Base-by-base conservation (phyloP, 179 eudicot genomes). In the Dionaea muscipula region DNA sequence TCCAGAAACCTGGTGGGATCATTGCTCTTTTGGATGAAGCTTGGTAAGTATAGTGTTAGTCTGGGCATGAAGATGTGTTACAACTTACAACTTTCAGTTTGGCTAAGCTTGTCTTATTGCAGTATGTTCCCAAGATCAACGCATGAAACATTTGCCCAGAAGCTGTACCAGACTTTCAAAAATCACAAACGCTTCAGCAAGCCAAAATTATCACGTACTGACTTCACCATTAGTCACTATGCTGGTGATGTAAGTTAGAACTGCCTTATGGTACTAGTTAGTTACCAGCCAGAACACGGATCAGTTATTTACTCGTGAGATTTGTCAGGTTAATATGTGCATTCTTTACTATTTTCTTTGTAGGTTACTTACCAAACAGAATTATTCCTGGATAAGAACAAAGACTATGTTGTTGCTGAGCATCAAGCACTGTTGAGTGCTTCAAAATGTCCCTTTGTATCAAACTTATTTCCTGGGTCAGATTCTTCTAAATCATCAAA, bases 101-200 rank as follows among this genome's bases (percentile, higher is more conserved):
- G n/a, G n/a, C n/a, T n/a, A 25, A 26, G 47, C n/a, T 22, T 38
- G 16, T 22, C 17, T 4, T 15, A 19, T 41, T 41, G 75, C 70
- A 90, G 97, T 68, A 90, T 90, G 97, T 86, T 90, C 68, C 97
- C 97, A n/a, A 87, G 97, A 67, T 90, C 97, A 36, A 90, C 97
- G 14, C 82, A 90, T 72, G 97, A 83, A 73, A 90, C 95, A 27
- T 90, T 90, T 83, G 79, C 95, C 41, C 87, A 86, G 62, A 90
- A 86, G 89, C 78, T 90, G 50, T 90, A 90, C 68, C 95, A 81
- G 70, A 86, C 94, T 43, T 90, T 83, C 62, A 86, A 86, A 74
- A 77, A 78, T 70, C 81, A 90, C 58, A 79, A 83, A 26, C 87
- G 94, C 38, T 90, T 90, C 75, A 71, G 57, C 75, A 90, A 90